Evolutionary conservation across 176 grass and related monocot species (phyloP).

Genomic region (Avena eriantha): DNA sequence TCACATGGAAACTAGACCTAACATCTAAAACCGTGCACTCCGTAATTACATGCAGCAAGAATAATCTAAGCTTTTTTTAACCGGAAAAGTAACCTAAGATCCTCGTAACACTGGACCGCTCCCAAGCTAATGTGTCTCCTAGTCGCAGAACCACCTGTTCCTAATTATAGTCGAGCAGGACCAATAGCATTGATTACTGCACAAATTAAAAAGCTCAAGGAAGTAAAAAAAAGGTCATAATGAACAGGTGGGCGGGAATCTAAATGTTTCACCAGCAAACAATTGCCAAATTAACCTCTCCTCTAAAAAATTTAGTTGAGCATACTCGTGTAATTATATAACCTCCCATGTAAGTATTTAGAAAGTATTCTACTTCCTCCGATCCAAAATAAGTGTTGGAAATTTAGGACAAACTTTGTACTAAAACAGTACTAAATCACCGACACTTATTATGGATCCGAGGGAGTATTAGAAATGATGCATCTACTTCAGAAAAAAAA

Average conservation of each 20-base stretch:
- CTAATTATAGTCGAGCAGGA: too few relatives aligned
- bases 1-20: neutral
- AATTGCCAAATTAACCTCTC: neutral
- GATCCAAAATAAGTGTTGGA: too few relatives aligned
- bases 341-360: neutral
- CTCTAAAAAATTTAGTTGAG: neutral
- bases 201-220: neutral
- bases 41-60: neutral
- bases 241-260: neutral
- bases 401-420: too few relatives aligned
- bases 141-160: too few relatives aligned
- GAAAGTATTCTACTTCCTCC: neutral
- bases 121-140: neutral
- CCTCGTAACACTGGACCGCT: neutral
- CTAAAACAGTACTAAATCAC: too few relatives aligned
- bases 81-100: neutral
- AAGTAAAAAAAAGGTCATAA: neutral
- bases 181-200: neutral
- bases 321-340: neutral
- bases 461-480: neutral
- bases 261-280: neutral
- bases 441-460: too few relatives aligned
- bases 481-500: neutral
- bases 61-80: neutral
- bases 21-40: neutral